Conservation (phyloP, 1,284 basidiomycete species). For the Ustilago loliicola region DNA sequence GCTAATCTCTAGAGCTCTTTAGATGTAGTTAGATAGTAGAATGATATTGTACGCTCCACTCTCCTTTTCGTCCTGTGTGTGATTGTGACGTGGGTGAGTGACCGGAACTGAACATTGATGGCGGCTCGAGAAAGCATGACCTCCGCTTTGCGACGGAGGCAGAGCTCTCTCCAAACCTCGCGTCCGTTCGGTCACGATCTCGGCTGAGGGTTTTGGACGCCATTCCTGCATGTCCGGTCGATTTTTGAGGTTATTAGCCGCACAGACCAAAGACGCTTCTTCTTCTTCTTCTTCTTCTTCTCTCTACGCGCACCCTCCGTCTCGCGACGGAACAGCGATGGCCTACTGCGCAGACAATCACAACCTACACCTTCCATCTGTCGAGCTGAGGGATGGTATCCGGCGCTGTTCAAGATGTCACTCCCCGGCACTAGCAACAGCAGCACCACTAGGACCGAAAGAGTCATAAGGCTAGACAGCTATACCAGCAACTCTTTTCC, state of each 20-base stretch:
- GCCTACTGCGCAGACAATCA: too few relatives aligned
- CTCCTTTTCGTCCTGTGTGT: neutral
- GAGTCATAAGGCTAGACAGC: neutral
- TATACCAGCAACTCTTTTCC: neutral
- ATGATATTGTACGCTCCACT: conserved; percentile 13
- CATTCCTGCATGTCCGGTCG: too few relatives aligned
- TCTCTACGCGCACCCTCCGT: neutral
- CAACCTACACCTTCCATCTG: too few relatives aligned
- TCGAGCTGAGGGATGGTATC: too few relatives aligned
- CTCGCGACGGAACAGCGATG: neutral
- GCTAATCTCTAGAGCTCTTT: conserved; percentile 24
- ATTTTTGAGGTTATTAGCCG: too few relatives aligned
- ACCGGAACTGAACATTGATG: neutral
- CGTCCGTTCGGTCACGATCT: too few relatives aligned
- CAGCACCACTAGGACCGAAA: neutral
- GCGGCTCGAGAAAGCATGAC: neutral
- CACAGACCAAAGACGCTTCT: neutral
- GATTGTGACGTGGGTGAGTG: neutral
- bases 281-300: neutral
- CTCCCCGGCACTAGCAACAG: neutral
- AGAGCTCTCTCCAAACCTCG: too few relatives aligned
- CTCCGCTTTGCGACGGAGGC: neutral
- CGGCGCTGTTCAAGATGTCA: neutral
- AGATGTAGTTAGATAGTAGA: conserved; percentile 7
- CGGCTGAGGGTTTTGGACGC: too few relatives aligned